These are phyloP conservation scores for Sonneratia caseolaris DNA, from an alignment of 345 rosid genomes.

Conservation along the genomic window DNA sequence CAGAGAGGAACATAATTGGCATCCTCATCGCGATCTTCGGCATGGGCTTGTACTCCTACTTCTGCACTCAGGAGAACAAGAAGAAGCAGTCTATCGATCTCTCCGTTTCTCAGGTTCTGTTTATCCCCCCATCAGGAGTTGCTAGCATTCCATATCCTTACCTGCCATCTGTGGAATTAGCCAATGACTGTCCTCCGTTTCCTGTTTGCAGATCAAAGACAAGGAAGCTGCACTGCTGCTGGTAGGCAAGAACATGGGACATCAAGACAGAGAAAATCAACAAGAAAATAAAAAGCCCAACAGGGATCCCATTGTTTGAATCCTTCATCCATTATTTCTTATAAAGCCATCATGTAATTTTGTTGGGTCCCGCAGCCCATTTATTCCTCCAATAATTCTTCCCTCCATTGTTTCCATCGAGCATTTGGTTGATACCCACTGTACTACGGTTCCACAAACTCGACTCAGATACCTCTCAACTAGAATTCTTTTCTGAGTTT, in stretches of 20 bases:
- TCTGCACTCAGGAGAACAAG: slow-evolving; percentile 71
- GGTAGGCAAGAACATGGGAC: slow-evolving; percentile 19
- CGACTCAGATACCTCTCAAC: neutral
- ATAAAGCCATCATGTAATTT: neutral
- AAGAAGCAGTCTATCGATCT: slow-evolving; percentile 64
- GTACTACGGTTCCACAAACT: neutral
- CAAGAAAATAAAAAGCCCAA: slow-evolving; percentile 53
- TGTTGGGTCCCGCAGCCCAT: neutral
- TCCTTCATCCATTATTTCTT: neutral
- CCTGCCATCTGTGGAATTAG: neutral
- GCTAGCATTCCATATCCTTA: neutral
- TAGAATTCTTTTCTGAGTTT: neutral
- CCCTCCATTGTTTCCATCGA: neutral
- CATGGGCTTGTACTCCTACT: slow-evolving; percentile 86
- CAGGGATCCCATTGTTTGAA: slow-evolving; percentile 61
- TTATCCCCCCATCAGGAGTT: neutral
- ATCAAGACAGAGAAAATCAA: slow-evolving; percentile 58
- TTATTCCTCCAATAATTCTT: slow-evolving; percentile 7
- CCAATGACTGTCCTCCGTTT: neutral
- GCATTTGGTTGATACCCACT: neutral
- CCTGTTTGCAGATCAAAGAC: slow-evolving; percentile 53
- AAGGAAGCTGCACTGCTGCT: slow-evolving; percentile 61
- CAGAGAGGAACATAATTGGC: slow-evolving; percentile 70
- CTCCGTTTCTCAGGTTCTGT: slow-evolving; percentile 43
- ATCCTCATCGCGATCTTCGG: slow-evolving; percentile 78